Percentiles rank a stretch among this genome's conserved stretches.
Evolutionary conservation across 1,284 basidiomycete genomes (phyloP).

Genomic region (Rhodofomes roseus): DNA sequence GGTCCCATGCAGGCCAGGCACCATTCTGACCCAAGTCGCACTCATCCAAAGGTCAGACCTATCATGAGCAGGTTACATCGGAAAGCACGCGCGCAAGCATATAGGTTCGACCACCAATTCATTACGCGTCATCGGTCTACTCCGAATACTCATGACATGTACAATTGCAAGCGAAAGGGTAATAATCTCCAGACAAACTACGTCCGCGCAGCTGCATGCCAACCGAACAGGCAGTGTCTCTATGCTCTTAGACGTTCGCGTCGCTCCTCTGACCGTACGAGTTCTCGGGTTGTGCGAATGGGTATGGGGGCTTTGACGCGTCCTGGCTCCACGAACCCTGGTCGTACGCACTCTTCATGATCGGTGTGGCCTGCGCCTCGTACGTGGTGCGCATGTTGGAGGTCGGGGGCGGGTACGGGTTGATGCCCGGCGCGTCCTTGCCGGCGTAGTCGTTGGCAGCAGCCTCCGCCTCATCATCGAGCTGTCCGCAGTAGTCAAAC

Average conservation of each 20-base stretch:
- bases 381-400: constrained; percentile 21
- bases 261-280: constrained; percentile 12
- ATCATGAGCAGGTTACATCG: too few relatives aligned
- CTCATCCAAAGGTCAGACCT: too few relatives aligned
- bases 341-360: constrained; percentile 13
- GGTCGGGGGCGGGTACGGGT: constrained; percentile 9
- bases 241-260: constrained; percentile 1
- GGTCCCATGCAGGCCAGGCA: too few relatives aligned
- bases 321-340: constrained; percentile 15
- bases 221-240: neutral
- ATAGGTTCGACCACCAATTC: constrained; percentile 10
- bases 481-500: constrained; percentile 29
- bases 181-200: constrained; percentile 1
- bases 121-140: constrained; percentile 14
- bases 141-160: constrained; percentile 7
- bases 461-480: constrained; percentile 22
- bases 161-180: constrained; percentile 4
- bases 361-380: constrained; percentile 11
- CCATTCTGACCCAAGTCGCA: too few relatives aligned
- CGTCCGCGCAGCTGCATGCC: neutral
- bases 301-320: constrained; percentile 16
- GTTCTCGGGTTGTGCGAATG: constrained; percentile 16
- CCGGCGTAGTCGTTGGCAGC: constrained; percentile 13
- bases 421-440: constrained; percentile 16
- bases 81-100: neutral